Conservation (phyloP, 164 flowering plant genomes). For the Tetrastigma voinierianum region DNA sequence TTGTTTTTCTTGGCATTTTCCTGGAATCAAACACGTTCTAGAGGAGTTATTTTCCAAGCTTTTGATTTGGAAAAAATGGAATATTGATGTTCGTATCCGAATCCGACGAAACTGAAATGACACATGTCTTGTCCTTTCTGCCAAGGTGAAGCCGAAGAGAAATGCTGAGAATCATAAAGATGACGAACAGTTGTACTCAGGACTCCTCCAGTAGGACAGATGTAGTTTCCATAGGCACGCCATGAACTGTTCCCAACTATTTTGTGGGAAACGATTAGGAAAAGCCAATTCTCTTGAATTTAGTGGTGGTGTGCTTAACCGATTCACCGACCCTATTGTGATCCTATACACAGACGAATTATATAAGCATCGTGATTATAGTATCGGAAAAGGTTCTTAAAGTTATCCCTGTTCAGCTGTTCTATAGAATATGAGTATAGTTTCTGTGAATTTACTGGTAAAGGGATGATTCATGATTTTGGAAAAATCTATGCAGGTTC, state of each 20-base stretch:
- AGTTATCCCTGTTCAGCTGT: too few species aligned
- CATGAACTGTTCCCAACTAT: conserved; percentile 39
- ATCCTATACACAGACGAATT: conserved; percentile 15
- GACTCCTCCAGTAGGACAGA: conserved; percentile 40
- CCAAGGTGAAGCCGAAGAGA: conserved; percentile 37
- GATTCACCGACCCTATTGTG: conserved; percentile 22
- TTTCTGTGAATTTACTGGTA: conserved; percentile 25
- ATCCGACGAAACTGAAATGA: not conserved
- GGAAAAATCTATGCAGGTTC: conserved; percentile 41
- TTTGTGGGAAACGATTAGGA: conserved; percentile 38
- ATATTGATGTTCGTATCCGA: not conserved
- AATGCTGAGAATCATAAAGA: conserved; percentile 23
- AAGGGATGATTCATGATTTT: conserved; percentile 33
- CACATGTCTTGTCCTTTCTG: conserved; percentile 44
- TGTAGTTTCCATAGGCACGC: conserved; percentile 53
- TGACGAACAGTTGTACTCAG: conserved; percentile 36
- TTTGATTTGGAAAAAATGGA: too few species aligned
- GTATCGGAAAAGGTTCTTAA: too few species aligned
- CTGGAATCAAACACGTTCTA: too few species aligned
- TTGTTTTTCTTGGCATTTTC: too few species aligned
- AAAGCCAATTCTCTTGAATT: conserved; percentile 43
- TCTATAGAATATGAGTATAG: not conserved
- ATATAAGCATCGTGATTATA: not conserved
- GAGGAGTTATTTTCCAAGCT: too few species aligned
- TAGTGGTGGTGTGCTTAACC: conserved; percentile 33